Evolutionary conservation across 768 basidiomycete species (phyloP).

Genomic region (Coprinellus aureogranulatus): DNA sequence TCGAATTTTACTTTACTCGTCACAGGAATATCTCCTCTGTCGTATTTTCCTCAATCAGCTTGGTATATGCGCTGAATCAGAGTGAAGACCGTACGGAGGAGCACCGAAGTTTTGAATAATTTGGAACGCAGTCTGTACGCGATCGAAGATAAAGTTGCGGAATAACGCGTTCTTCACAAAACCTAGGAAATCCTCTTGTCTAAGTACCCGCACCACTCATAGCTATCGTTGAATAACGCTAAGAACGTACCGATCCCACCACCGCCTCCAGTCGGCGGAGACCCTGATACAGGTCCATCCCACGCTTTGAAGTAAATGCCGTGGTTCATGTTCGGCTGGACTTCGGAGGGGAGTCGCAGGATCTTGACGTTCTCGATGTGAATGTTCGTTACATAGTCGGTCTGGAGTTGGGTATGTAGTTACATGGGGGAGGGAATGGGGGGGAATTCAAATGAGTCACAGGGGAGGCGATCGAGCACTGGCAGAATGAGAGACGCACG

Average conservation of each 20-base stretch:
- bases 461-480: no score
- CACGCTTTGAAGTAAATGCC: slow-evolving; percentile 62
- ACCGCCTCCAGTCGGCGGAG: slow-evolving; percentile 56
- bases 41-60: background rate
- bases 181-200: no score
- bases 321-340: slow-evolving; percentile 56
- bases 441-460: background rate
- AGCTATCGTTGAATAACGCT: no score
- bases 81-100: background rate
- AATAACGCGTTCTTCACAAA: slow-evolving; percentile 42
- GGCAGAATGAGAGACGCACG: slow-evolving; percentile 28
- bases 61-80: background rate
- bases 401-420: slow-evolving; percentile 26
- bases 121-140: slow-evolving; percentile 45
- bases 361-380: slow-evolving; percentile 48
- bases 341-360: slow-evolving; percentile 42
- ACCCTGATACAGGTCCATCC: slow-evolving; percentile 49
- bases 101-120: slow-evolving; percentile 50
- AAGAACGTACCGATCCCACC: slow-evolving; percentile 41
- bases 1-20: slow-evolving; percentile 45
- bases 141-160: slow-evolving; percentile 44
- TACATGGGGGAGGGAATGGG: background rate
- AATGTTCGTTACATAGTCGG: slow-evolving; percentile 54
- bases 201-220: no score
- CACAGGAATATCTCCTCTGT: slow-evolving; percentile 41